These are phyloP conservation scores for Wallacemonas sp. DNA, from an alignment of 208 protist species.

Conservation along the genomic window DNA sequence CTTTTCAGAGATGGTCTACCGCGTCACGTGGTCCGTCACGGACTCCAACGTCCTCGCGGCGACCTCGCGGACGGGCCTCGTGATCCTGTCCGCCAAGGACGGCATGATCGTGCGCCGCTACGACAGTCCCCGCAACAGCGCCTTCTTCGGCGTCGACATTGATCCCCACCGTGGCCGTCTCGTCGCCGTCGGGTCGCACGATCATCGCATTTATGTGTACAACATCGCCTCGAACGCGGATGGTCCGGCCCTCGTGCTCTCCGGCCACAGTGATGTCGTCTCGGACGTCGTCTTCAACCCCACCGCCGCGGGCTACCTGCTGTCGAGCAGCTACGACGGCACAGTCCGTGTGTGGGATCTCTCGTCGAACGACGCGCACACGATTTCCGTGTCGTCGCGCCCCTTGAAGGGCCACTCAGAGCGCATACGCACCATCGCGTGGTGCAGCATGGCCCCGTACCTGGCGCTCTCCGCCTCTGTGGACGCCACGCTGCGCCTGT, in stretches of 20 bases:
- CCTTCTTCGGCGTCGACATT: constrained; percentile 73
- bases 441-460: constrained; percentile 85
- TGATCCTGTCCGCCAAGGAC: constrained; percentile 63
- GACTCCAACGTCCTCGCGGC: constrained; percentile 59
- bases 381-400: constrained; percentile 61
- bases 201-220: constrained; percentile 82
- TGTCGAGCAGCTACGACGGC: constrained; percentile 85
- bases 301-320: constrained; percentile 65
- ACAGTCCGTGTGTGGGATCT: constrained; percentile 92
- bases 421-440: constrained; percentile 73
- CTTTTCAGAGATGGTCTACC: constrained; percentile 47
- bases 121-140: constrained; percentile 27
- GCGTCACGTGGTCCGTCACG: constrained; percentile 48
- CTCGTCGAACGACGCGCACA: constrained; percentile 57
- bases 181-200: constrained; percentile 83
- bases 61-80: constrained; percentile 53
- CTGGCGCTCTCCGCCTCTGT: constrained; percentile 76
- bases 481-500: constrained; percentile 88
- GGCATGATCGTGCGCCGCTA: constrained; percentile 78
- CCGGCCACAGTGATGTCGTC: constrained; percentile 79
- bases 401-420: constrained; percentile 79
- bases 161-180: constrained; percentile 59
- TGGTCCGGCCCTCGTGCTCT: constrained; percentile 43
- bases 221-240: constrained; percentile 59
- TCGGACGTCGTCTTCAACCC: constrained; percentile 82